Evolutionary conservation across 805 yeast genomes (phyloP), one percentile per base, ranked within the genome.

Genomic region (Allodekkera sacchari): DNA sequence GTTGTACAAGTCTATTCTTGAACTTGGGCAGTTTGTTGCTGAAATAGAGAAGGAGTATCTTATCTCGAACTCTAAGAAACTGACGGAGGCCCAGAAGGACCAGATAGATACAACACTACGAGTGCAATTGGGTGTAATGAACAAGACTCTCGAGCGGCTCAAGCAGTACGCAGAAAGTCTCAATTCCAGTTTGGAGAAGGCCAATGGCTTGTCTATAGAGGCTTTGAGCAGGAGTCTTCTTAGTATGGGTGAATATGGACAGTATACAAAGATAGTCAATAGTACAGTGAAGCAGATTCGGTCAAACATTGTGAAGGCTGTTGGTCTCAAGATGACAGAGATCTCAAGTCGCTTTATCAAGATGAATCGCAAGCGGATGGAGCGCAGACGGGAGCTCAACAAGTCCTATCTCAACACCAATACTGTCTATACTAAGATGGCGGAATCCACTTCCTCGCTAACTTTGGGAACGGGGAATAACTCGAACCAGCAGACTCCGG

Each of bases 341-440:
- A 56, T 66, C 5, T 69, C 73, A 22, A 55, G 63, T 14, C 44
- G 47, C 9, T 73, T 75, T 41, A 64, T 73, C 12, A 37, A 52
- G 3, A 59, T 77, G 53, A 77, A 72, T 39, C 61, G 61, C 30
- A 67, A 64, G 39, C 52, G 83, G 37, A 47, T 61, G 32, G 57
- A 53, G 17, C 50, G 77, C 15, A 55, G 59, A 36, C 48, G 50
- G 17, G 66, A 63, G 37, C 50, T 64, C 32, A 57, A 53, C 16
- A 50, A 45, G 38, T 53, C 53, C 10, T 51, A 48, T 7, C 39
- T 46, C 29, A 48, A 43, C 35, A 45, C 55, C 5, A 43, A 39
- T 22, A 32, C 30, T 27, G 16, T 27, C 27, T 18, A 39, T 44
- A 25, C 9, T 5, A 53, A 16, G 50, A 46, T 15, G 9, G 25